Base-by-base conservation (phyloP, 108 stramenopile genomes). In the Phaeodactylum tricornutum region DNA sequence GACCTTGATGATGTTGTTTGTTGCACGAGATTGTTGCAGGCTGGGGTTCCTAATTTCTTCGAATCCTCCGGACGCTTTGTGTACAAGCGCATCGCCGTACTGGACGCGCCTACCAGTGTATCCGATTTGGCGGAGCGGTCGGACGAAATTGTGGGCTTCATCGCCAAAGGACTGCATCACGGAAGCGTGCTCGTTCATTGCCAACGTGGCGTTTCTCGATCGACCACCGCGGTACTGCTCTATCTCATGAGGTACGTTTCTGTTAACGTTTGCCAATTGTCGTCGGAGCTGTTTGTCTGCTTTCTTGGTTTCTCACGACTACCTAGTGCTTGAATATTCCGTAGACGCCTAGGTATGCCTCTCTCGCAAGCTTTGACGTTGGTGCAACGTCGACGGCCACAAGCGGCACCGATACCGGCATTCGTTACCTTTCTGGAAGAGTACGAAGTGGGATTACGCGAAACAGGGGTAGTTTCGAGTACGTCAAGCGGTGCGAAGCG, bases 171-270 rank as follows among this genome's bases (percentile, higher is more conserved):
- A 15, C 37, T 87, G 33, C 66, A 66, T 50, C 78, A 87, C 58
- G 84, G 84, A n/a, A 71, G 71, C 36, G 78, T 87, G 0, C 50
- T 87, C 32, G 78, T 87, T 1, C 84, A 87, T 61, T 87, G 84
- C 56, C 71, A 74, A 30, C 52, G 62, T 16, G 84, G 84, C 0
- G 66, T 77, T 0, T 79, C 77, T 7, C 47, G 84, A 56, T 82
- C 80, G 30, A 67, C 75, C 0, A 80, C 84, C 2, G 65, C 74
- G 25, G 76, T 71, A 1, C 34, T 72, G 0, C 57, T 87, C 33
- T 87, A 72, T 59, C 63, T 87, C 28, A 80, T 87, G 53, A 53
- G 68, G 76, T 74, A 41, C 42, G 63, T 61, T 38, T 22, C 0
- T 7, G n/a, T n/a, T n/a, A 11, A 42, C 19, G 42, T 35, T 9